Percentiles rank a stretch among this genome's conserved stretches.
phyloP scores from a whole-genome alignment of 2,329 filamentous ascomycete genomes.

The Alternaria sp. region DNA sequence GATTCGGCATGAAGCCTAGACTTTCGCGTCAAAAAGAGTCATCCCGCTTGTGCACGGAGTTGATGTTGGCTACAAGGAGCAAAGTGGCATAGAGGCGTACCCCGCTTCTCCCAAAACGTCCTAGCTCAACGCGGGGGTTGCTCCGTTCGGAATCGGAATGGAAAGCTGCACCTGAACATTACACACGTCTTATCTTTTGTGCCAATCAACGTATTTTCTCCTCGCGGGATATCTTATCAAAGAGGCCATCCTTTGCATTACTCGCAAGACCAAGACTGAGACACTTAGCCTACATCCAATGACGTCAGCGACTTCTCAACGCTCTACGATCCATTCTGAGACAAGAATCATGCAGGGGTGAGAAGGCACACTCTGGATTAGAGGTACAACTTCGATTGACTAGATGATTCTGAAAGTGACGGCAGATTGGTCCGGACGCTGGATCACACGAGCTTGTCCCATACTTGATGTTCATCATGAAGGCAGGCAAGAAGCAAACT shows the following conservation, averaged over 20 bases:
- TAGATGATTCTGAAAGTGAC: neutral
- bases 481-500: neutral
- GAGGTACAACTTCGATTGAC: too few relatives aligned
- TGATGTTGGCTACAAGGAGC: neutral
- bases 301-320: neutral
- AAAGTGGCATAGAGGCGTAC: neutral
- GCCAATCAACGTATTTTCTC: rapidly evolving
- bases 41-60: neutral
- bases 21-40: neutral
- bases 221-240: too few relatives aligned
- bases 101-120: neutral
- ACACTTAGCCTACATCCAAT: neutral
- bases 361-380: neutral
- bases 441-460: neutral
- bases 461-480: neutral
- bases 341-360: neutral
- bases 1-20: neutral
- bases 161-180: neutral
- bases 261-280: neutral
- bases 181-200: neutral
- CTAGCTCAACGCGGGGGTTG: neutral
- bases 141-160: neutral
- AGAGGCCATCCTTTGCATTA: too few relatives aligned
- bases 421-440: neutral
- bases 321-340: neutral